phyloP scores from a whole-genome alignment of 2,329 filamentous ascomycete species.

The Diaporthe batatas region DNA sequence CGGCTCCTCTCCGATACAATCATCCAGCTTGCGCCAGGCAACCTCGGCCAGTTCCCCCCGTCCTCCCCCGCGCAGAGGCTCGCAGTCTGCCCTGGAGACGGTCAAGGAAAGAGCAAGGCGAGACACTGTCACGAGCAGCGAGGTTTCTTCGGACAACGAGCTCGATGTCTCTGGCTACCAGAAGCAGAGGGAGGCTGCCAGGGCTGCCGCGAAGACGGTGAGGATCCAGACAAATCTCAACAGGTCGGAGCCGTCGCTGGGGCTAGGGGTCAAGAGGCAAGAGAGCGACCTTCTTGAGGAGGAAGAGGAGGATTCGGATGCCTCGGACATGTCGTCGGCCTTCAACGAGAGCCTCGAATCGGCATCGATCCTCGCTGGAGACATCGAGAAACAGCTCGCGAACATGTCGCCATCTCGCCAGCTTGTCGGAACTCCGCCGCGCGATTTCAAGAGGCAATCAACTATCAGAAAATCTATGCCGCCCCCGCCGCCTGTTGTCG shows the following conservation, averaged over 20 bases:
- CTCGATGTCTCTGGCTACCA: conserved; percentile 76
- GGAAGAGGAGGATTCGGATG: conserved; percentile 71
- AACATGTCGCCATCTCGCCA: conserved; percentile 67
- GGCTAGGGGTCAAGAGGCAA: conserved; percentile 55
- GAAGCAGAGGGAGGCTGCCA: conserved; percentile 71
- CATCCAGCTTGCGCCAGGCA: conserved; percentile 71
- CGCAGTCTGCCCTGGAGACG: conserved; percentile 77
- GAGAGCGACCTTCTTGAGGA: conserved; percentile 68
- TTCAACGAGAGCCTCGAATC: conserved; percentile 79
- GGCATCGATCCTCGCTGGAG: conserved; percentile 76
- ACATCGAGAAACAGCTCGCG: conserved; percentile 63
- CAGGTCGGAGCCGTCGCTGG: conserved; percentile 58
- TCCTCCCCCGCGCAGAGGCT: conserved; percentile 70
- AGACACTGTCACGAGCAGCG: conserved; percentile 85
- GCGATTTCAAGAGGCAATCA: conserved; percentile 71
- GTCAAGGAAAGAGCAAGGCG: conserved; percentile 77
- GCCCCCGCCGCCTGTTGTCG: conserved; percentile 66
- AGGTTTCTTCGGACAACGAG: conserved; percentile 87
- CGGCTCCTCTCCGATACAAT: conserved; percentile 87
- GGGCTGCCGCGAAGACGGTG: conserved; percentile 67
- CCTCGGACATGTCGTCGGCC: conserved; percentile 73
- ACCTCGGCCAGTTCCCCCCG: conserved; percentile 63
- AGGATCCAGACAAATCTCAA: conserved; percentile 67
- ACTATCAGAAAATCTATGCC: conserved; percentile 74
- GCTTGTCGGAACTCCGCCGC: conserved; percentile 74